Conservation (phyloP, 352 stramenopile species). For the Lagenidium sp. region DNA sequence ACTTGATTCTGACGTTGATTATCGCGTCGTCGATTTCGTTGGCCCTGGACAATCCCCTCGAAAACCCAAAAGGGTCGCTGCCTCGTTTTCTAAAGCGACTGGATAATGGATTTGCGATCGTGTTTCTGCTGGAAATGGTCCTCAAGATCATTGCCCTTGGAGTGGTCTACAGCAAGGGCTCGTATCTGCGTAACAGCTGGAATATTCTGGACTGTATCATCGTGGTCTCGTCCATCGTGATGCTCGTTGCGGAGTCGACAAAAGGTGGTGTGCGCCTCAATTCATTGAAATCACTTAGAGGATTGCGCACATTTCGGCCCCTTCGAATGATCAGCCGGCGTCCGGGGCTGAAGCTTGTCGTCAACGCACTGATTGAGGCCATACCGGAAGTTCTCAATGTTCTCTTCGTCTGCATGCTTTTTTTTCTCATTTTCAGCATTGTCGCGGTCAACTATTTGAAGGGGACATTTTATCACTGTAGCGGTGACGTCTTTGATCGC, state of each 20-base stretch:
- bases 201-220: conserved; percentile 88
- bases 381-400: conserved; percentile 89
- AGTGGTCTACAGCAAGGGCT: conserved; percentile 43
- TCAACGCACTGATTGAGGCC: conserved; percentile 85
- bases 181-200: conserved; percentile 84
- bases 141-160: conserved; percentile 86
- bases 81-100: conserved; percentile 35
- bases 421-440: conserved; percentile 95
- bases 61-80: conserved; percentile 32
- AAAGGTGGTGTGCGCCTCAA: conserved; percentile 39
- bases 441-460: conserved; percentile 93
- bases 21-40: conserved; percentile 74
- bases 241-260: conserved; percentile 42
- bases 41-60: conserved; percentile 81
- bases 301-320: conserved; percentile 81
- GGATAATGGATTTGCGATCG: conserved; percentile 64
- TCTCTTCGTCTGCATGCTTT: conserved; percentile 85
- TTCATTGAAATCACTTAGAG: conserved; percentile 74
- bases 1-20: conserved; percentile 76
- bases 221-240: conserved; percentile 73
- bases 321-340: conserved; percentile 87
- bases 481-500: conserved; percentile 39
- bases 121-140: conserved; percentile 87
- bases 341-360: conserved; percentile 84
- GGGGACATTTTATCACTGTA: conserved; percentile 79